Percentiles rank a stretch among this genome's conserved stretches.
Conservation (phyloP, 192 early-diverging fungal species). For the Coemansia guatemalensis region DNA sequence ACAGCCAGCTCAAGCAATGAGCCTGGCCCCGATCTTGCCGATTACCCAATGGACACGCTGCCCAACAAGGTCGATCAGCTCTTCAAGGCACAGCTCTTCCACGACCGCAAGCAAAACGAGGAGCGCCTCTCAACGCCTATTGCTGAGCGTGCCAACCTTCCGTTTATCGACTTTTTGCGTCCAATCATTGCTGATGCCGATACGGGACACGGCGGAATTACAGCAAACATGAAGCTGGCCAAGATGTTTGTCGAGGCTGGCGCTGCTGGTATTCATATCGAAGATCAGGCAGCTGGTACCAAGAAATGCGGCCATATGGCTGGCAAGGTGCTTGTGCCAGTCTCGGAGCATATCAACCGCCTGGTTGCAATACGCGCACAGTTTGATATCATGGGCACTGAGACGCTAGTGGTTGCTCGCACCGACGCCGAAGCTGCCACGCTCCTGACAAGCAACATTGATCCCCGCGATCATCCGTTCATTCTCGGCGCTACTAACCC, state of each 20-base stretch:
- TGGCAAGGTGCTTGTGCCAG: constrained; percentile 97
- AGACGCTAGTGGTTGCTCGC: constrained; percentile 90
- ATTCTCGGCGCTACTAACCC: constrained; percentile 93
- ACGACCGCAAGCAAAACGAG: constrained; percentile 95
- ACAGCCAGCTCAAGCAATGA: constrained; percentile 94
- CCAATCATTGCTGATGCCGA: constrained; percentile 98
- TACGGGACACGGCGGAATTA: constrained; percentile 98
- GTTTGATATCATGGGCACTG: constrained; percentile 97
- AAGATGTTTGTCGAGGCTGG: constrained; percentile 98
- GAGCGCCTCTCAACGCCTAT: constrained; percentile 72
- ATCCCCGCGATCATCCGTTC: constrained; percentile 93
- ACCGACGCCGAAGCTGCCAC: constrained; percentile 98
- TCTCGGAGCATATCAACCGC: constrained; percentile 96
- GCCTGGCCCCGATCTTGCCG: constrained; percentile 96
- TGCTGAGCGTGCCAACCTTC: constrained; percentile 65
- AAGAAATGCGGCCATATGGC: constrained; percentile 99
- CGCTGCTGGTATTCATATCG: constrained; percentile 92
- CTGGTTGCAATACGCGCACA: constrained; percentile 92
- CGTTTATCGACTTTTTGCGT: constrained; percentile 84
- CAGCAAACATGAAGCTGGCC: constrained; percentile 94
- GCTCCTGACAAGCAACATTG: constrained; percentile 94
- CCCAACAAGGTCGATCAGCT: constrained; percentile 99
- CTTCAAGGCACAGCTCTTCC: constrained; percentile 96
- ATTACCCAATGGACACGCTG: constrained; percentile 98
- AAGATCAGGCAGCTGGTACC: constrained; percentile 92